These are phyloP conservation scores for Pichia sp. DNA, from an alignment of 1,139 yeast species.

Conservation along the genomic window DNA sequence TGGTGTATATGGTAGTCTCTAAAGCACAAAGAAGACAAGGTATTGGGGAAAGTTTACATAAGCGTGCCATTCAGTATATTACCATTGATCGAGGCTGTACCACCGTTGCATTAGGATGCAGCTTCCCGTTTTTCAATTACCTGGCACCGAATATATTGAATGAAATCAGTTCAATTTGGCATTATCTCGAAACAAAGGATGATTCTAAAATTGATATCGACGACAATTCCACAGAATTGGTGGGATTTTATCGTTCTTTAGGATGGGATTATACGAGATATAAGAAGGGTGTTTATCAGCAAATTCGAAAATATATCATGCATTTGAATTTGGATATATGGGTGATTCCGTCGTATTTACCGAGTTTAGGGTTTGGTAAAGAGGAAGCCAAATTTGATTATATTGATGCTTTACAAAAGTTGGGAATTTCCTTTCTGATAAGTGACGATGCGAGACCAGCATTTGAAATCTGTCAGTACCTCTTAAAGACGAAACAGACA, in stretches of 20 bases:
- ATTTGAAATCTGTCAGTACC: conserved; percentile 25
- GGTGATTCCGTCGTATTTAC: conserved; percentile 3
- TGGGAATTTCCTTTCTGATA: conserved; percentile 28
- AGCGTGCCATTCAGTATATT: conserved; percentile 46
- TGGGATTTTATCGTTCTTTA: conserved; percentile 12
- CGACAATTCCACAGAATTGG: conserved; percentile 6
- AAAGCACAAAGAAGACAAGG: conserved; percentile 49
- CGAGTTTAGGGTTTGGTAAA: not conserved
- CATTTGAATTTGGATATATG: conserved; percentile 38
- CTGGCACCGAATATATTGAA: conserved; percentile 23
- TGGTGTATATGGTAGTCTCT: conserved; percentile 46
- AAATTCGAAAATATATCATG: conserved; percentile 29
- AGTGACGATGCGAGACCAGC: conserved; percentile 5
- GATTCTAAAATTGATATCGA: conserved; percentile 4
- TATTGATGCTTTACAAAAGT: not conserved
- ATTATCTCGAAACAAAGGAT: conserved; percentile 6
- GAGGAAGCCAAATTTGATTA: not conserved
- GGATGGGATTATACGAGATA: conserved; percentile 18
- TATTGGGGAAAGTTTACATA: conserved; percentile 50
- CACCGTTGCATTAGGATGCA: conserved; percentile 38
- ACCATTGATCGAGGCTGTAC: conserved; percentile 37
- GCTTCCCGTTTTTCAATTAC: conserved; percentile 43
- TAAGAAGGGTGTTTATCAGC: conserved; percentile 7
- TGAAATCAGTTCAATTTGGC: conserved; percentile 12
- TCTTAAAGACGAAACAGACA: conserved; percentile 10